Evolutionary conservation across 164 flowering plant species (phyloP), one percentile per base, ranked within the genome.

Genomic region (Chloranthus sessilifolius): DNA sequence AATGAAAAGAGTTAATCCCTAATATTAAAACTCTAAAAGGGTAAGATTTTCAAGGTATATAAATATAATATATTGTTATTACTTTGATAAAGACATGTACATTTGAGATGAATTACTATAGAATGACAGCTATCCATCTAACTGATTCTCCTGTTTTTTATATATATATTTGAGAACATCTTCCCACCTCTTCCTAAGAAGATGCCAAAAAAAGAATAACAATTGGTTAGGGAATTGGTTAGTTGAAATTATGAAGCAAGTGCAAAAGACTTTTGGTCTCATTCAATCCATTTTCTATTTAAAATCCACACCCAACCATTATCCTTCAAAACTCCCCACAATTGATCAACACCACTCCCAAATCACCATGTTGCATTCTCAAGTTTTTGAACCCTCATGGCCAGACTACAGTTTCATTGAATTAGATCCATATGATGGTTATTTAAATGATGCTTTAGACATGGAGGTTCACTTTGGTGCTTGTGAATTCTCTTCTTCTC

Each of bases 341-440:
- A 10, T 12, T 29, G 30, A 16, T 30, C 21, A 10, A 28, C 31
- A 20, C 50, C 9, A 23, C 37, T 9, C 14, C 43, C 31, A 27
- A 10, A 16, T 30, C 35, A 60, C 55, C 57, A 72, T 63, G 72
- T 55, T 49, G 67, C 70, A 64, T n/a, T 27, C 61, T 29, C 64
- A 62, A 46, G 12, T 47, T 60, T 17, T 53, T 40, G 66, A 58
- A 28, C 49, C 66, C 25, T 61, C 69, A 16, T 69, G 67, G 69
- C 52, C 63, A 10, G 65, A 33, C 48, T 47, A 43, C 53, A 24
- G 36, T 25, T 36, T 30, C 55, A 53, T 51, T 17, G 35, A 55
- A 15, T 43, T 55, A 28, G 10, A 58, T 50, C n/a, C 36, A 7
- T 50, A 59, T 50, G 62, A 60, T 28, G 19, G 39, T 23, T 58